These are phyloP conservation scores for Penicillium arizonense DNA, from an alignment of 495 filamentous ascomycete genomes.

Conservation along the genomic window DNA sequence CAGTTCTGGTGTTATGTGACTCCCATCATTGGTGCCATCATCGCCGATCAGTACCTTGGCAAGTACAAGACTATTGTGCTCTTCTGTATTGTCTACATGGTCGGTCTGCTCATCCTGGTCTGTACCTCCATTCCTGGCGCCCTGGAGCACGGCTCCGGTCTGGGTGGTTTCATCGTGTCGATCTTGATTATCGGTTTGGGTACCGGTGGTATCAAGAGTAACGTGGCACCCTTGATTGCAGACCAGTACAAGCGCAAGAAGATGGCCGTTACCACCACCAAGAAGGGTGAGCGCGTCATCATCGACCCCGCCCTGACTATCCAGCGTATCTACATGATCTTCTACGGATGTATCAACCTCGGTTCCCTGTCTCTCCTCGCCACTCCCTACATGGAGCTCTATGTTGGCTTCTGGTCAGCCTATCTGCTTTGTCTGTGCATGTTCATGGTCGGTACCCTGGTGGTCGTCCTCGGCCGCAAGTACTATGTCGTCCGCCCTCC, in stretches of 20 bases:
- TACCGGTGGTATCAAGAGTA: slow-evolving; percentile 76
- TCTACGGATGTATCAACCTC: slow-evolving; percentile 77
- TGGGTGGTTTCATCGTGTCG: slow-evolving; percentile 48
- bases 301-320: slow-evolving; percentile 74
- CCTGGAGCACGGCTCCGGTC: slow-evolving; percentile 44
- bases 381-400: slow-evolving; percentile 64
- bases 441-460: slow-evolving; percentile 53
- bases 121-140: slow-evolving; percentile 46
- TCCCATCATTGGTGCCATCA: slow-evolving; percentile 56
- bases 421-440: slow-evolving; percentile 67
- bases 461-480: slow-evolving; percentile 55
- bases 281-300: slow-evolving; percentile 70
- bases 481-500: slow-evolving; percentile 62
- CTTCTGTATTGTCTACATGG: slow-evolving; percentile 49
- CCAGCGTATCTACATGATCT: slow-evolving; percentile 72
- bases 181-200: slow-evolving; percentile 49
- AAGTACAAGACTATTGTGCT: slow-evolving; percentile 67
- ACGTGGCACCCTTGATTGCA: slow-evolving; percentile 59
- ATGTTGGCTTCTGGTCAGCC: slow-evolving; percentile 72
- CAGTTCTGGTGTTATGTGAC: slow-evolving; percentile 63
- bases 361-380: slow-evolving; percentile 64
- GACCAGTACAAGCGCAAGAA: slow-evolving; percentile 72
- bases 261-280: slow-evolving; percentile 47
- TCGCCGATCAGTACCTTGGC: slow-evolving; percentile 66
- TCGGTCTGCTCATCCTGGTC: slow-evolving; percentile 49